A percentile compares a stretch with the other conserved stretches of the same genome.
These are phyloP conservation scores for Ailanthus altissimus DNA, from an alignment of 345 rosid genomes.

Conservation along the genomic window DNA sequence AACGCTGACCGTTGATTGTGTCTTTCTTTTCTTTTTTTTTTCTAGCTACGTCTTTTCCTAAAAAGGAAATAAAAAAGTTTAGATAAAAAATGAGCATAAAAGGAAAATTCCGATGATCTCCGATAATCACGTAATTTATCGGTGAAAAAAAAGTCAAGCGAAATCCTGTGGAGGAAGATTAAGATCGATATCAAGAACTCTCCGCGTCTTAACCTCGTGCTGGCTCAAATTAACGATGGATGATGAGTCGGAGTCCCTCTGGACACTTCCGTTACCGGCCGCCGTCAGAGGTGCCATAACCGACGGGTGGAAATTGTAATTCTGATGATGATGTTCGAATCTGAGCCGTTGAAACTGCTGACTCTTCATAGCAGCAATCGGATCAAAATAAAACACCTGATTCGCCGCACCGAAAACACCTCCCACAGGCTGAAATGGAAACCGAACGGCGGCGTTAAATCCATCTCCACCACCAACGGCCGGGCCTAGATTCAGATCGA, in stretches of 20 bases:
- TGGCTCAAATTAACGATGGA: conserved; percentile 45
- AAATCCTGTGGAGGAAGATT: conserved; percentile 58
- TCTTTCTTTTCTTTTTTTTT: conserved; percentile 11
- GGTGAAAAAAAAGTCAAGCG: conserved; percentile 31
- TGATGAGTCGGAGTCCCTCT: conserved; percentile 68
- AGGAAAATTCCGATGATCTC: background rate
- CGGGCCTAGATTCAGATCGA: conserved; percentile 48
- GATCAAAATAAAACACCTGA: conserved; percentile 36
- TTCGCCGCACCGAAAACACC: conserved; percentile 22
- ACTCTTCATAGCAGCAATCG: conserved; percentile 29
- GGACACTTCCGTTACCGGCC: conserved; percentile 29
- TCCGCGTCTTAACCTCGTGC: conserved; percentile 26
- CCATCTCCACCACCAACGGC: conserved; percentile 20
- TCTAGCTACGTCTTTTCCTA: background rate
- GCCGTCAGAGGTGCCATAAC: background rate
- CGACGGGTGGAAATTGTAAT: conserved; percentile 14
- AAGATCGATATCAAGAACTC: conserved; percentile 62
- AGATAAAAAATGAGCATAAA: conserved; percentile 1
- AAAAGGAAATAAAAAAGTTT: background rate
- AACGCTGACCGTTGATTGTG: conserved; percentile 8
- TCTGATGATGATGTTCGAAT: conserved; percentile 23
- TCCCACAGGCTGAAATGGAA: conserved; percentile 35
- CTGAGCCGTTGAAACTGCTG: conserved; percentile 35
- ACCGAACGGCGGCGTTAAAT: conserved; percentile 3
- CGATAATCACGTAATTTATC: background rate